A percentile compares a stretch with the other conserved stretches of the same genome.
Conservation (phyloP, 352 stramenopile genomes). For the Globisporangium cederbergense region DNA sequence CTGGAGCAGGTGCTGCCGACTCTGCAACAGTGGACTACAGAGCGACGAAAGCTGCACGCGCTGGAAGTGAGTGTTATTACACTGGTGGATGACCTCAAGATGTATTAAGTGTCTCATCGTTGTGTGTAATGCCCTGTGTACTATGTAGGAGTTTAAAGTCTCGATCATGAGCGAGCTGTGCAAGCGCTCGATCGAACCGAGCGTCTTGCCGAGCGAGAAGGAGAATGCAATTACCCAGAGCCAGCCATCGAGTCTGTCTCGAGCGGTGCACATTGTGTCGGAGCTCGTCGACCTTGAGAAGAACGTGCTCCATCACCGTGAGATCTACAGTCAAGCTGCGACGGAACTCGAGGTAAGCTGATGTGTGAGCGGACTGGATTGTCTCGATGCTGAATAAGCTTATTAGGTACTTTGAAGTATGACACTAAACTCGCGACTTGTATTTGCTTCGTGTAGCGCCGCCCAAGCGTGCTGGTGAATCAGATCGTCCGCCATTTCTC, state of each 20-base stretch:
- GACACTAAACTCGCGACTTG: neutral
- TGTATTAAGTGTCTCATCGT: neutral
- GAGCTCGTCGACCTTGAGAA: slow-evolving; percentile 86
- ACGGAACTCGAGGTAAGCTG: slow-evolving; percentile 63
- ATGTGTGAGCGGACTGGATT: neutral
- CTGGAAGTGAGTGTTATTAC: slow-evolving; percentile 33
- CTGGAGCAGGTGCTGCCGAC: slow-evolving; percentile 73
- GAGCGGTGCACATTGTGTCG: slow-evolving; percentile 62
- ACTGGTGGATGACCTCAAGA: neutral
- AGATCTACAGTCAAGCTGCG: slow-evolving; percentile 82
- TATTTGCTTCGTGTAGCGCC: slow-evolving; percentile 33
- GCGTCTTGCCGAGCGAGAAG: slow-evolving; percentile 22
- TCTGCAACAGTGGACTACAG: slow-evolving; percentile 61
- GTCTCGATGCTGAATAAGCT: slow-evolving; percentile 1
- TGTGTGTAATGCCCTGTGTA: neutral
- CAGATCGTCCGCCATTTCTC: slow-evolving; percentile 87
- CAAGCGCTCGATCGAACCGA: slow-evolving; percentile 52
- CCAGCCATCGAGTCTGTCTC: slow-evolving; percentile 40
- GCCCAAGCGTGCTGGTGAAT: slow-evolving; percentile 78
- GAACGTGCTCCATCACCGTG: slow-evolving; percentile 67
- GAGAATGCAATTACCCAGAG: slow-evolving; percentile 11
- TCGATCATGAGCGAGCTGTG: slow-evolving; percentile 56
- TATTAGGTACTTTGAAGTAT: neutral
- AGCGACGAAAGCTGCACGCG: slow-evolving; percentile 51
- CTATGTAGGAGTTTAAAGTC: slow-evolving; percentile 43